phyloP scores from a whole-genome alignment of 2,329 filamentous ascomycete species.

The Aspergillus intermedius region DNA sequence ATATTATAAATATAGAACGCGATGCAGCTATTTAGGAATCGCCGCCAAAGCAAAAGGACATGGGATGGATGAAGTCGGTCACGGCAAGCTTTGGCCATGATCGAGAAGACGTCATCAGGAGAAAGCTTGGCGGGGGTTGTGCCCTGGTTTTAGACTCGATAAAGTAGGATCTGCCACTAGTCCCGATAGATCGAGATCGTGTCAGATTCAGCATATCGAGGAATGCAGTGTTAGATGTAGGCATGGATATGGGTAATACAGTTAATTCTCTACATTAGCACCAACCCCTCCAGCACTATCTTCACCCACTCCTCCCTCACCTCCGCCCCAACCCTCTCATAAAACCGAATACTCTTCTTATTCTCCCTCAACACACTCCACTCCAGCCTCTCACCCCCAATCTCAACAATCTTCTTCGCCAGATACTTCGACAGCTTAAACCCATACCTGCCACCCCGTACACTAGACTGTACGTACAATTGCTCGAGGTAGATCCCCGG shows the following conservation, averaged over 20 bases:
- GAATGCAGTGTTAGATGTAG: not conserved
- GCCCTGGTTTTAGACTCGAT: not conserved
- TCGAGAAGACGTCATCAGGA: not conserved
- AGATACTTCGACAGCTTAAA: slow-evolving; percentile 66
- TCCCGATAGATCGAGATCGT: not conserved
- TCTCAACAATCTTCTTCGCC: slow-evolving; percentile 69
- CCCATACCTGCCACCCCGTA: slow-evolving; percentile 73
- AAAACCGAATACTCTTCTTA: slow-evolving; percentile 81
- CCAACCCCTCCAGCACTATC: slow-evolving; percentile 42
- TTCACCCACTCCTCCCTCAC: slow-evolving; percentile 45
- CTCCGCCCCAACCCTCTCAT: slow-evolving; percentile 47
- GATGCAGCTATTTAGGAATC: not conserved
- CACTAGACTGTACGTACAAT: slow-evolving; percentile 67
- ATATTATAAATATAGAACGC: not conserved
- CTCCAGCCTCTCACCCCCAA: slow-evolving; percentile 70
- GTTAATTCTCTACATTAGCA: too few species aligned
- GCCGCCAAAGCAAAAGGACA: not conserved
- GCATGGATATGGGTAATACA: not conserved
- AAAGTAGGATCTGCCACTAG: not conserved
- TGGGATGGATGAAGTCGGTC: not conserved
- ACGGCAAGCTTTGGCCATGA: not conserved
- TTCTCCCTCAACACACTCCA: slow-evolving; percentile 95
- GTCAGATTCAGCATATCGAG: not conserved
- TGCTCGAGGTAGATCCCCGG: slow-evolving; percentile 92
- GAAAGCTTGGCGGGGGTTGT: not conserved